Percentiles rank a stretch among this genome's conserved stretches.
phyloP scores from a whole-genome alignment of 1,139 yeast genomes.

The Protomyces arabidopsidicola region DNA sequence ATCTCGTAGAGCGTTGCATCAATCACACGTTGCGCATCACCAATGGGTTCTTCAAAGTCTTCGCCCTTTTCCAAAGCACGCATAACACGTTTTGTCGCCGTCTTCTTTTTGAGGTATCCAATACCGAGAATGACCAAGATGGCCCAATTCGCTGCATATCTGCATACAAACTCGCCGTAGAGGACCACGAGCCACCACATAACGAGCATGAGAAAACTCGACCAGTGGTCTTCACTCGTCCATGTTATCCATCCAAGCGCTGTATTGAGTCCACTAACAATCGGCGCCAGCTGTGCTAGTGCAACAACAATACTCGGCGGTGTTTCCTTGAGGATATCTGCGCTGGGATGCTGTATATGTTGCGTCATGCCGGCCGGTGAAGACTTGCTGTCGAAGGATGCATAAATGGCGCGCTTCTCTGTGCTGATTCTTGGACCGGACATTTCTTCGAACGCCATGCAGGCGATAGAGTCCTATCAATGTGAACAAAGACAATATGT shows the following conservation, averaged over 20 bases:
- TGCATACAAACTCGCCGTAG: slow-evolving; percentile 21
- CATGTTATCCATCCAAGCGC: slow-evolving; percentile 16
- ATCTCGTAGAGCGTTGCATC: slow-evolving; percentile 19
- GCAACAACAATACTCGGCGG: slow-evolving; percentile 25
- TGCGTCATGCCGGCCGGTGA: slow-evolving; percentile 24
- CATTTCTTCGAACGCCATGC: slow-evolving; percentile 27
- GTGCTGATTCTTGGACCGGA: slow-evolving; percentile 16
- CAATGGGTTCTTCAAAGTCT: slow-evolving; percentile 2
- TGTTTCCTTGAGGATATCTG: slow-evolving; percentile 15
- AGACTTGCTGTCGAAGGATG: slow-evolving; percentile 20
- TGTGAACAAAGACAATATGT: no score
- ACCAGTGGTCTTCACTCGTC: slow-evolving; percentile 24
- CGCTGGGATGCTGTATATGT: slow-evolving; percentile 14
- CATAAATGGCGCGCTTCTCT: slow-evolving; percentile 11
- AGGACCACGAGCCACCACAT: slow-evolving; percentile 14
- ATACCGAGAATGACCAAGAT: slow-evolving; percentile 1
- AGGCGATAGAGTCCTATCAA: neutral
- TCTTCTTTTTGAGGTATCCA: slow-evolving; percentile 19
- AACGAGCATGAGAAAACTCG: slow-evolving; percentile 18
- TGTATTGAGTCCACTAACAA: slow-evolving; percentile 8
- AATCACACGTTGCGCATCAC: slow-evolving; percentile 17
- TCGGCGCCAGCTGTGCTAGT: slow-evolving; percentile 15
- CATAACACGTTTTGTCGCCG: slow-evolving; percentile 12
- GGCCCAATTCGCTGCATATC: slow-evolving; percentile 19
- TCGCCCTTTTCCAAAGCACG: slow-evolving; percentile 17